Evolutionary conservation across 1,139 yeast species (phyloP).

Genomic region (Yamadazyma dendronema): DNA sequence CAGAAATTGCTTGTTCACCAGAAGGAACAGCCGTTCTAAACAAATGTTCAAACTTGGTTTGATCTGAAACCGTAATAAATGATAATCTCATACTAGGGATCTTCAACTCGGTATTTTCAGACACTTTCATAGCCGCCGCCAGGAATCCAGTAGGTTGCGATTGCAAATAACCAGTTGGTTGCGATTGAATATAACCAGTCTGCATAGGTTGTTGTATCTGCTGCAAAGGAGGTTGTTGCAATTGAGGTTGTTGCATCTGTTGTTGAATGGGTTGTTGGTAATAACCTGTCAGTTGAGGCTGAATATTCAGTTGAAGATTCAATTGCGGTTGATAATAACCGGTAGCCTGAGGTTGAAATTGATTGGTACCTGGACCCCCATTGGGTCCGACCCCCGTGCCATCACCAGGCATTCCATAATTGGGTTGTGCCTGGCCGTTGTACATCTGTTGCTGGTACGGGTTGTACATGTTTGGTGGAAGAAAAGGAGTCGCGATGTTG

Average conservation of each 20-base stretch:
- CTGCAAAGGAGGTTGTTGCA: conserved; percentile 27
- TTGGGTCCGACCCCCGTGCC: conserved; percentile 8
- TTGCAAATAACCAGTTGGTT: conserved; percentile 24
- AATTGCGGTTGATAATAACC: conserved; percentile 48
- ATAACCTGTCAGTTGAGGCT: conserved; percentile 26
- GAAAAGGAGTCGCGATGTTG: not conserved
- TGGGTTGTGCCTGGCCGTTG: conserved; percentile 21
- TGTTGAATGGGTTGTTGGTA: conserved; percentile 2
- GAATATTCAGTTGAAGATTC: conserved; percentile 24
- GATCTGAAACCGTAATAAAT: conserved; percentile 82
- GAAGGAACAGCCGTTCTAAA: conserved; percentile 76
- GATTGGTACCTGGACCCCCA: conserved; percentile 6
- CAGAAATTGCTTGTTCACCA: conserved; percentile 74
- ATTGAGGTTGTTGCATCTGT: not conserved
- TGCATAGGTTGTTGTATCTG: conserved; percentile 47
- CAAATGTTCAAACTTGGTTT: conserved; percentile 77
- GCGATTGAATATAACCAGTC: conserved; percentile 21
- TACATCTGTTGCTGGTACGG: conserved; percentile 38
- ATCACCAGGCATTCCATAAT: conserved; percentile 10
- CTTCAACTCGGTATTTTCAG: conserved; percentile 37
- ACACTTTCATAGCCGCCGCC: conserved; percentile 24
- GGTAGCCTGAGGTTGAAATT: conserved; percentile 39
- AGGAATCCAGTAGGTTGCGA: conserved; percentile 27
- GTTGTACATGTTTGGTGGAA: conserved; percentile 34
- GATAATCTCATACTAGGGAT: conserved; percentile 73